Evolutionary conservation across 2,329 filamentous ascomycete species (phyloP).

Genomic region (Kalaharituber pfeilii): DNA sequence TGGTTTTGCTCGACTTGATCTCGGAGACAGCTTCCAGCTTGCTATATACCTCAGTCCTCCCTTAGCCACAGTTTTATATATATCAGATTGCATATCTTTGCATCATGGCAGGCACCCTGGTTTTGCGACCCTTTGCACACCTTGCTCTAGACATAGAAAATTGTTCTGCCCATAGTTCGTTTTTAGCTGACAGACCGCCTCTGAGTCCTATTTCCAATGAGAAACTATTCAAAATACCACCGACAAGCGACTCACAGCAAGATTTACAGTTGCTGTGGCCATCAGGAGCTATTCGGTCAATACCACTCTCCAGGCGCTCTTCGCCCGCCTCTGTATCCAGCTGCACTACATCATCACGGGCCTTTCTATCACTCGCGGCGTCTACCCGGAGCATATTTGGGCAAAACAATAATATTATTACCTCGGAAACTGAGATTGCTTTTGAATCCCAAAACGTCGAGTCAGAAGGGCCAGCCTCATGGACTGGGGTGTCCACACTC

Average conservation of each 20-base stretch:
- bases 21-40: background rate
- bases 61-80: background rate
- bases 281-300: background rate
- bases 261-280: background rate
- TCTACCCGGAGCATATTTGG: background rate
- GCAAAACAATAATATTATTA: background rate
- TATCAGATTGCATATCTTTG: background rate
- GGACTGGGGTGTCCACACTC: too few species aligned
- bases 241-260: background rate
- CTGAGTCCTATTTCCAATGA: background rate
- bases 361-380: background rate
- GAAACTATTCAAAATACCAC: background rate
- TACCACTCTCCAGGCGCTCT: background rate
- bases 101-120: background rate
- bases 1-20: background rate
- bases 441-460: background rate
- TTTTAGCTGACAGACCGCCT: background rate
- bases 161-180: background rate
- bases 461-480: background rate
- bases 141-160: background rate
- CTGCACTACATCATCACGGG: background rate
- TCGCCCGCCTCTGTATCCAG: background rate
- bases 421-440: background rate
- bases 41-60: background rate
- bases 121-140: background rate